Conservation (phyloP, 148 eudicot species). For the Selenicereus undatus region DNA sequence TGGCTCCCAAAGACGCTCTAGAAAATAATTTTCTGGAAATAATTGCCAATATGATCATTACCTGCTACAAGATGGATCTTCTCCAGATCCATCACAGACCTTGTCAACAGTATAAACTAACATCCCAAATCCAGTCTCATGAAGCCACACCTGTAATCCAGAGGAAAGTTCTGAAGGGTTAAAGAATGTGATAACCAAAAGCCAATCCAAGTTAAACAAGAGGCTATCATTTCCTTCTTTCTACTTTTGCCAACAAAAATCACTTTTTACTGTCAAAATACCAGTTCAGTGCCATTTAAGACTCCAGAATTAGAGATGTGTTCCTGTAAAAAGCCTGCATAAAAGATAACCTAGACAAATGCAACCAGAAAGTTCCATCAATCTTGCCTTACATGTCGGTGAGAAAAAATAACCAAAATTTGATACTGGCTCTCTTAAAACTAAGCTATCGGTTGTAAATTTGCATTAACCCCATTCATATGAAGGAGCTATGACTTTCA, state of each 20-base stretch:
- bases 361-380: slow-evolving; percentile 2
- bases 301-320: not conserved
- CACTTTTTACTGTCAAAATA: not conserved
- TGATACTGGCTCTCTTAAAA: not conserved
- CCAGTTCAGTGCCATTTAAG: not conserved
- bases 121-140: slow-evolving; percentile 55
- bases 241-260: not conserved
- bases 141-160: slow-evolving; percentile 74
- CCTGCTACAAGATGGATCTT: slow-evolving; percentile 96
- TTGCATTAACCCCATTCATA: not conserved
- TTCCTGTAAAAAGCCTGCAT: too few relatives aligned
- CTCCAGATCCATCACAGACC: slow-evolving; percentile 88
- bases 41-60: slow-evolving; percentile 14
- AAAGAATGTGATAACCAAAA: not conserved
- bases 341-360: not conserved
- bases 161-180: slow-evolving; percentile 8
- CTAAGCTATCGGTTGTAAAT: not conserved
- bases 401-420: not conserved
- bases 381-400: not conserved
- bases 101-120: slow-evolving; percentile 60
- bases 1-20: too few relatives aligned
- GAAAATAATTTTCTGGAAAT: not conserved
- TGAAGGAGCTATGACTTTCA: not conserved
- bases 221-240: slow-evolving; percentile 2
- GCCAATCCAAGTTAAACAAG: not conserved